phyloP scores from a whole-genome alignment of 2,329 filamentous ascomycete genomes.

The Ophiostoma perfectum region DNA sequence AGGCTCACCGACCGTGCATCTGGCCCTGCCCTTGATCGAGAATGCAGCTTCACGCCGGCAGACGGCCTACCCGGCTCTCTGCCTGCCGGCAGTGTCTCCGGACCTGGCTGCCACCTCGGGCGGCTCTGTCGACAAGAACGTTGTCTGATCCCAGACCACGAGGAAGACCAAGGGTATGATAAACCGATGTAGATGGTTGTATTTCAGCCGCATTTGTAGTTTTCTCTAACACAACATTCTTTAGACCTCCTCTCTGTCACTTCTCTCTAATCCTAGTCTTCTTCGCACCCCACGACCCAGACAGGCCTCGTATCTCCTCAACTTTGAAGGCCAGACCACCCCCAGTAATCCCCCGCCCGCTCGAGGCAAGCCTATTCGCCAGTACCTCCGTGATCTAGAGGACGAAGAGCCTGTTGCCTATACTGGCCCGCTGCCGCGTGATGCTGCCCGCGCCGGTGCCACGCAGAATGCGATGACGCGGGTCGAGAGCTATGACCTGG shows the following conservation, averaged over 20 bases:
- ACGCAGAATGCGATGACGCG: constrained; percentile 37
- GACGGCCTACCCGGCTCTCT: constrained; percentile 6
- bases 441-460: constrained; percentile 30
- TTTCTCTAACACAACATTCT: not conserved
- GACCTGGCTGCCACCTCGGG: not conserved
- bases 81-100: constrained; percentile 4
- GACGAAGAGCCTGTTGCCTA: not conserved
- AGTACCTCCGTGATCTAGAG: constrained; percentile 37
- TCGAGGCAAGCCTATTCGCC: constrained; percentile 33
- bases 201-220: not conserved
- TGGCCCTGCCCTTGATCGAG: too few relatives aligned
- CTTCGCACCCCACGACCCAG: not conserved
- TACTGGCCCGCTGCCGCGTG: constrained; percentile 16
- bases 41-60: constrained; percentile 7
- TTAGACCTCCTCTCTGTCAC: not conserved
- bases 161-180: not conserved
- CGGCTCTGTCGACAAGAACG: not conserved
- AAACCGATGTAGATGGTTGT: not conserved
- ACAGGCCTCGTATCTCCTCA: not conserved
- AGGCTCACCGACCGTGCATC: too few relatives aligned
- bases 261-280: not conserved
- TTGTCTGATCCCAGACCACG: not conserved
- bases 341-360: not conserved
- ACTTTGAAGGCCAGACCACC: not conserved
- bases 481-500: constrained; percentile 31